Conservation (phyloP, 345 rosid species). For the Pugionium cornutum region DNA sequence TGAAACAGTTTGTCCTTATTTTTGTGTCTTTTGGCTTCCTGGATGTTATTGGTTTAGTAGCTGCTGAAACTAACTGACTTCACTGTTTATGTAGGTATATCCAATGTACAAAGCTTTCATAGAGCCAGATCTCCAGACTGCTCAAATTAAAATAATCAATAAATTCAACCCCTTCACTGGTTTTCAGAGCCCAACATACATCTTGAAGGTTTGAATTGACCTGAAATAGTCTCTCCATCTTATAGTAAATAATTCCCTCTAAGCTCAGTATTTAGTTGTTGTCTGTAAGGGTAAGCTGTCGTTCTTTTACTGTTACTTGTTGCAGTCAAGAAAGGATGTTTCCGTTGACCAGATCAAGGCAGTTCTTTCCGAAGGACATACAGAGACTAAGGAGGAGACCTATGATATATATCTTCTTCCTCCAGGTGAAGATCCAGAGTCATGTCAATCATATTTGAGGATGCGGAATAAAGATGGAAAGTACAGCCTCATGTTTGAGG, state of each 20-base stretch:
- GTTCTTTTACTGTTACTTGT: slow-evolving; percentile 29
- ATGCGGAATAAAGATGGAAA: slow-evolving; percentile 99
- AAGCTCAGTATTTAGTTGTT: slow-evolving; percentile 1
- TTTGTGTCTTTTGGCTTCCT: not conserved
- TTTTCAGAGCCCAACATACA: slow-evolving; percentile 94
- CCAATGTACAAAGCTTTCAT: slow-evolving; percentile 99
- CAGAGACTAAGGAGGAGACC: slow-evolving; percentile 76
- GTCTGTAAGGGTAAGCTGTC: slow-evolving; percentile 7
- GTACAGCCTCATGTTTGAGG: slow-evolving; percentile 99
- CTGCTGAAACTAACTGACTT: slow-evolving; percentile 11
- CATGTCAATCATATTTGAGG: slow-evolving; percentile 95
- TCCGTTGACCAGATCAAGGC: slow-evolving; percentile 70
- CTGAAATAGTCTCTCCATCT: slow-evolving; percentile 5
- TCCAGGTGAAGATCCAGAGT: slow-evolving; percentile 97
- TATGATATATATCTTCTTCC: slow-evolving; percentile 98
- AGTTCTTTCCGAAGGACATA: slow-evolving; percentile 62
- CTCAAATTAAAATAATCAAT: slow-evolving; percentile 86
- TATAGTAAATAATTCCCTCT: not conserved
- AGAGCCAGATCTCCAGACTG: slow-evolving; percentile 98
- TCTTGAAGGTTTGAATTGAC: slow-evolving; percentile 71
- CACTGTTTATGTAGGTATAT: slow-evolving; percentile 64
- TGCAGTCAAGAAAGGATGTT: slow-evolving; percentile 77
- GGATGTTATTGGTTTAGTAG: slow-evolving; percentile 14
- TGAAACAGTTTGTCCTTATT: slow-evolving; percentile 67
- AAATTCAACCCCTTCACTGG: slow-evolving; percentile 97